phyloP scores from a whole-genome alignment of 768 basidiomycete genomes.

The Russula earlei region DNA sequence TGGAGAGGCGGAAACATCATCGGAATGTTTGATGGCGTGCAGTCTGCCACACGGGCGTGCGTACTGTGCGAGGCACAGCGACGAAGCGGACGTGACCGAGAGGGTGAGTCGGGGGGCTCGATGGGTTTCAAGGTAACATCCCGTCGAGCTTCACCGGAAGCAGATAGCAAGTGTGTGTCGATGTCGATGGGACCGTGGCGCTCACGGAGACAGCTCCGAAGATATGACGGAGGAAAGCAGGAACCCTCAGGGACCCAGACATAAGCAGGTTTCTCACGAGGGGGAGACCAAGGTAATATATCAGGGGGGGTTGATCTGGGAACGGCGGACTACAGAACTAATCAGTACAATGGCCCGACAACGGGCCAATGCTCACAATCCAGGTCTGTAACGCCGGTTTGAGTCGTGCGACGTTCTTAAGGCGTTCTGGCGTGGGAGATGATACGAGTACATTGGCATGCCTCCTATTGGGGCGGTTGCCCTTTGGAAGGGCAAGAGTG shows the following conservation, averaged over 20 bases:
- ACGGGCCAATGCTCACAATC: slow-evolving; percentile 13
- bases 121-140: not conserved
- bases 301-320: slow-evolving; percentile 8
- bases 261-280: slow-evolving; percentile 3
- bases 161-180: not conserved
- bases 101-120: not conserved
- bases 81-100: slow-evolving; percentile 8
- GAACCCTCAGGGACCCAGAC: slow-evolving; percentile 20
- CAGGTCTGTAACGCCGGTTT: slow-evolving; percentile 15
- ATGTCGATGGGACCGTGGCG: not conserved
- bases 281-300: slow-evolving; percentile 18
- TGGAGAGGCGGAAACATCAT: not conserved
- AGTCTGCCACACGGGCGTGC: not conserved
- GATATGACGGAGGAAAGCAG: slow-evolving; percentile 17
- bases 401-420: slow-evolving; percentile 10
- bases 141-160: not conserved
- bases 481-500: slow-evolving; percentile 15
- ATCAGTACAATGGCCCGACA: not conserved
- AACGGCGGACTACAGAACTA: slow-evolving; percentile 3
- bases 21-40: not conserved
- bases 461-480: slow-evolving; percentile 1
- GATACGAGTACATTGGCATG: slow-evolving; percentile 17
- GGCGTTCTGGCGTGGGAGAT: slow-evolving; percentile 14
- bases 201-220: slow-evolving; percentile 1
- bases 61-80: slow-evolving; percentile 9